Evolutionary conservation across 2,329 filamentous ascomycete genomes (phyloP).

Genomic region (Daldinia sp.): DNA sequence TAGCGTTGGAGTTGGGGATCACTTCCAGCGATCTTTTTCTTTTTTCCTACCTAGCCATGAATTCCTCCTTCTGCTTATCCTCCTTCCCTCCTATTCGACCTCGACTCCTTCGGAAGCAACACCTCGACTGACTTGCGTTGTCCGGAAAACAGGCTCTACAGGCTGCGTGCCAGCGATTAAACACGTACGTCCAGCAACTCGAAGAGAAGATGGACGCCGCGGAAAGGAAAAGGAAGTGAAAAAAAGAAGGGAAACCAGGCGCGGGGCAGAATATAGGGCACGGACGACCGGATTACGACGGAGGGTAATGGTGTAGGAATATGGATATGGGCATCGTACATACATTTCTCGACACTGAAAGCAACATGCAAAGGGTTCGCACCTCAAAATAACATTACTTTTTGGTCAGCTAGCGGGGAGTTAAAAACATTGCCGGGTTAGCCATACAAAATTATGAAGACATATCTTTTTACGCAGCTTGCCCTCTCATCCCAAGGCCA

Average conservation of each 20-base stretch:
- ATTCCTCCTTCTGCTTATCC: conserved; percentile 21
- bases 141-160: conserved; percentile 74
- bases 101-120: conserved; percentile 21
- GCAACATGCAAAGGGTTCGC: conserved; percentile 17
- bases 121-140: conserved; percentile 32
- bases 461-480: conserved; percentile 1
- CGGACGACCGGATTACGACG: conserved; percentile 3
- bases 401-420: conserved; percentile 28
- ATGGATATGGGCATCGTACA: conserved; percentile 18
- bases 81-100: neutral
- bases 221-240: conserved; percentile 72
- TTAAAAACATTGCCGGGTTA: conserved; percentile 20
- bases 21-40: conserved; percentile 1
- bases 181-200: conserved; percentile 80
- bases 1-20: conserved; percentile 5
- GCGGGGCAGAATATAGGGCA: neutral
- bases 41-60: conserved; percentile 16
- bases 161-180: conserved; percentile 84
- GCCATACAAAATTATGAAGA: conserved; percentile 21
- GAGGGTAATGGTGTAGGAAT: conserved; percentile 25
- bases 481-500: neutral
- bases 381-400: conserved; percentile 14
- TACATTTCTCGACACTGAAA: conserved; percentile 12
- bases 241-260: neutral
- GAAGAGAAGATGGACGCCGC: conserved; percentile 79